Conservation (phyloP, 1,139 yeast genomes). For the Wickerhamomyces sp. region DNA sequence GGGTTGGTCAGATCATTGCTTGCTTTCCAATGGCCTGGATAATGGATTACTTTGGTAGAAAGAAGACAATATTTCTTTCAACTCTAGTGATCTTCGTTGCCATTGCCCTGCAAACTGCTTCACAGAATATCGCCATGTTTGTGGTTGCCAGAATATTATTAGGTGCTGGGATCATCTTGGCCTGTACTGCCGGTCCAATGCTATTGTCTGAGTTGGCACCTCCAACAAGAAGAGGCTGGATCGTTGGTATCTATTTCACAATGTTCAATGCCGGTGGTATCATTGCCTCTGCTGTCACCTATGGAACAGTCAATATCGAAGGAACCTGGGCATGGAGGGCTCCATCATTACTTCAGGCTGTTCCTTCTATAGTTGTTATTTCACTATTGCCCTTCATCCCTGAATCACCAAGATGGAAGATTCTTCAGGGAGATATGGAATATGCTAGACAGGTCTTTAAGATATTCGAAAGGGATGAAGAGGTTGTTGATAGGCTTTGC, state of each 20-base stretch:
- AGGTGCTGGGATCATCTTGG: conserved; percentile 35
- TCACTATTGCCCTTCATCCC: conserved; percentile 34
- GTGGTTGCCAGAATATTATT: conserved; percentile 34
- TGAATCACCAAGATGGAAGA: conserved; percentile 45
- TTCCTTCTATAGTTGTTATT: conserved; percentile 29
- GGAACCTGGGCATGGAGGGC: conserved; percentile 37
- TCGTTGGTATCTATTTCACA: conserved; percentile 36
- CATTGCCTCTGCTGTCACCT: conserved; percentile 42
- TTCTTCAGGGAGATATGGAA: conserved; percentile 34
- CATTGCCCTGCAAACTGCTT: conserved; percentile 38
- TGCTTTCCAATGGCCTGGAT: conserved; percentile 5
- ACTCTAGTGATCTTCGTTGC: conserved; percentile 30
- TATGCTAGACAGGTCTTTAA: conserved; percentile 27
- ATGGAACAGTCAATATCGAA: conserved; percentile 35
- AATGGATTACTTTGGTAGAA: conserved; percentile 33
- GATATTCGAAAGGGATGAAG: conserved; percentile 21
- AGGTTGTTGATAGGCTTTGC: not conserved
- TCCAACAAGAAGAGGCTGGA: conserved; percentile 33
- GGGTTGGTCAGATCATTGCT: conserved; percentile 10
- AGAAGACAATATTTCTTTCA: conserved; percentile 28
- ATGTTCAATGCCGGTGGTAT: conserved; percentile 42
- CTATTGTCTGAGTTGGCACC: conserved; percentile 38
- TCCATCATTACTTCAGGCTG: conserved; percentile 35
- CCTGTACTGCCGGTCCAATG: conserved; percentile 36
- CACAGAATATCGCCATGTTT: conserved; percentile 37